A percentile compares a stretch with the other conserved stretches of the same genome.
These are phyloP conservation scores for Protomyces gravidus DNA, from an alignment of 1,139 yeast species.

Conservation along the genomic window DNA sequence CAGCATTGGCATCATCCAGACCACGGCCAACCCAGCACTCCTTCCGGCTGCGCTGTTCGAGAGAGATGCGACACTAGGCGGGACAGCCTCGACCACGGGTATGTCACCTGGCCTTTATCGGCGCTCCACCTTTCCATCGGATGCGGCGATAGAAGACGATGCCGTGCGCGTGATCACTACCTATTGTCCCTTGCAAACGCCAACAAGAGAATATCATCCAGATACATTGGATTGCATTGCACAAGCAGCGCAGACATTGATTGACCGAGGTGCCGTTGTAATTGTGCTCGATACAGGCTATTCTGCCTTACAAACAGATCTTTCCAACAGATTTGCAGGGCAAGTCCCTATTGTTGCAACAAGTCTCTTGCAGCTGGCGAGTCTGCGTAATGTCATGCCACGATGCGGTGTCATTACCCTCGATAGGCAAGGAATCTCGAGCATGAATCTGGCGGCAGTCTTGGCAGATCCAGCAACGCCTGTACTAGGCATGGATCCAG, in stretches of 20 bases:
- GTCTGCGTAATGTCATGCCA: constrained; percentile 9
- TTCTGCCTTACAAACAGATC: constrained; percentile 18
- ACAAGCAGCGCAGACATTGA: constrained; percentile 11
- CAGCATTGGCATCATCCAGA: constrained; percentile 19
- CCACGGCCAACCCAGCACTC: constrained; percentile 10
- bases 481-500: constrained; percentile 15
- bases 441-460: constrained; percentile 22
- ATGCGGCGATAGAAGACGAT: constrained; percentile 4
- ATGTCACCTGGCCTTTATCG: neutral
- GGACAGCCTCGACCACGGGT: neutral
- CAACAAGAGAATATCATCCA: constrained; percentile 24
- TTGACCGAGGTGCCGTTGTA: constrained; percentile 23
- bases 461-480: constrained; percentile 26
- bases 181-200: constrained; percentile 8
- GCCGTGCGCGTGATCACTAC: constrained; percentile 14
- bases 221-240: constrained; percentile 13
- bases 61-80: neutral
- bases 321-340: constrained; percentile 8
- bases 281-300: constrained; percentile 22
- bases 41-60: neutral
- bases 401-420: constrained; percentile 23
- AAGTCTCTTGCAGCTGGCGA: constrained; percentile 19
- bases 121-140: neutral
- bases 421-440: constrained; percentile 16
- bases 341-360: constrained; percentile 16